Conservation (phyloP, 1,284 basidiomycete genomes). For the Entoloma clypeatum region DNA sequence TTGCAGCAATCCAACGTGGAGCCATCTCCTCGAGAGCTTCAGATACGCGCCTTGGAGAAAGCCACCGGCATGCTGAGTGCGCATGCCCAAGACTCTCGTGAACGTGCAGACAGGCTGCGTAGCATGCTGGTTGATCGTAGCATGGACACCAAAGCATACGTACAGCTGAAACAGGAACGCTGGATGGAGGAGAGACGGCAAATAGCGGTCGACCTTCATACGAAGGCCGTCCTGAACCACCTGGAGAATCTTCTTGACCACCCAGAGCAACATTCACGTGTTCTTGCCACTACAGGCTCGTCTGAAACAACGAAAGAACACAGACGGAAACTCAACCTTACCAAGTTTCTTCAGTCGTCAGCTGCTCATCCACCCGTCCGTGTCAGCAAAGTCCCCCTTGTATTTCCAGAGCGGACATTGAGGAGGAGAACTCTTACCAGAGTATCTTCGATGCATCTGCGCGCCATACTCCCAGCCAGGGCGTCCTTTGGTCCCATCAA, state of each 20-base stretch:
- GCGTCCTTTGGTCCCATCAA: slow-evolving; percentile 24
- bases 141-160: slow-evolving; percentile 32
- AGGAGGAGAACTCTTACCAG: slow-evolving; percentile 35
- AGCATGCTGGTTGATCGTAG: slow-evolving; percentile 34
- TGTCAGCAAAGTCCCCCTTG: slow-evolving; percentile 22
- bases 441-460: slow-evolving; percentile 33
- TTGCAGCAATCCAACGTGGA: slow-evolving; percentile 23
- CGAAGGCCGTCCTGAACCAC: slow-evolving; percentile 25
- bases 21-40: slow-evolving; percentile 33
- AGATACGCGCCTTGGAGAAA: slow-evolving; percentile 42
- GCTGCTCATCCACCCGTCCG: slow-evolving; percentile 29
- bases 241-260: slow-evolving; percentile 17
- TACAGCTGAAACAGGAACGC: slow-evolving; percentile 39
- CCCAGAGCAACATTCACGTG: neutral
- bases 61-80: slow-evolving; percentile 39
- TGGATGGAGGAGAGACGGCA: slow-evolving; percentile 50
- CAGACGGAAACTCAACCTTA: slow-evolving; percentile 32
- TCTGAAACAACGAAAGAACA: slow-evolving; percentile 11
- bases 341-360: slow-evolving; percentile 35
- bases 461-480: slow-evolving; percentile 24
- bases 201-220: slow-evolving; percentile 33
- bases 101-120: slow-evolving; percentile 39
- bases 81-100: slow-evolving; percentile 43
- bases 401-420: slow-evolving; percentile 24
- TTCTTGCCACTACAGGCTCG: neutral